Conservation (phyloP, 2,329 filamentous ascomycete genomes). For the Fusarium begoniae region DNA sequence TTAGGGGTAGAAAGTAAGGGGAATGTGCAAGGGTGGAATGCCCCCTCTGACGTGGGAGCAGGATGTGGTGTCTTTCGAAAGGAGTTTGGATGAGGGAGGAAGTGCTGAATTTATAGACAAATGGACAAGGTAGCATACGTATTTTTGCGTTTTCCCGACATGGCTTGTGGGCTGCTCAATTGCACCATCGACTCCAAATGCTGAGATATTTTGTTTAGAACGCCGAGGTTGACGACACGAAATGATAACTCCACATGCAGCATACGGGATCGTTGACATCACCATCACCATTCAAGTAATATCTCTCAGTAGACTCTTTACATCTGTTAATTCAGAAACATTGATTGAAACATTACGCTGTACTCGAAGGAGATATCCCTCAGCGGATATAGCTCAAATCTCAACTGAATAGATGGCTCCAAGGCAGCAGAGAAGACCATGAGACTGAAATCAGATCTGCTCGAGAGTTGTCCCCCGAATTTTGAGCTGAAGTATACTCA, state of each 20-base stretch:
- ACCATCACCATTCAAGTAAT: not conserved
- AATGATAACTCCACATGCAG: not conserved
- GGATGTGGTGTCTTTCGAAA: not conserved
- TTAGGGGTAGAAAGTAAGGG: fast-evolving
- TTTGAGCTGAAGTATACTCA: fast-evolving
- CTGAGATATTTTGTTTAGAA: not conserved
- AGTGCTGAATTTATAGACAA: not conserved
- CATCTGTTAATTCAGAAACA: fast-evolving
- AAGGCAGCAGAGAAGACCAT: not conserved
- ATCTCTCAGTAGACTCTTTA: fast-evolving
- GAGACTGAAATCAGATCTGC: fast-evolving
- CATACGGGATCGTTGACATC: not conserved
- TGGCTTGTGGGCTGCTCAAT: not conserved
- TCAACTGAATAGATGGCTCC: fast-evolving
- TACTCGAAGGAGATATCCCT: too few relatives aligned
- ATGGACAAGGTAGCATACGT: too few relatives aligned
- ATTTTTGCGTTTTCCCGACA: fast-evolving
- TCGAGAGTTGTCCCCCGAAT: fast-evolving
- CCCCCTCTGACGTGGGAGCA: not conserved
- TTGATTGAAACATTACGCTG: not conserved
- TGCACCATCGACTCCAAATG: fast-evolving
- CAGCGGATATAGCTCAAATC: fast-evolving
- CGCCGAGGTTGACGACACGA: too few relatives aligned
- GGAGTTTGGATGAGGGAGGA: not conserved
- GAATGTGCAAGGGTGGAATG: not conserved